Percentiles rank a stretch among this genome's conserved stretches.
phyloP scores from a whole-genome alignment of 352 stramenopile species.

The Phytophthora multivora region DNA sequence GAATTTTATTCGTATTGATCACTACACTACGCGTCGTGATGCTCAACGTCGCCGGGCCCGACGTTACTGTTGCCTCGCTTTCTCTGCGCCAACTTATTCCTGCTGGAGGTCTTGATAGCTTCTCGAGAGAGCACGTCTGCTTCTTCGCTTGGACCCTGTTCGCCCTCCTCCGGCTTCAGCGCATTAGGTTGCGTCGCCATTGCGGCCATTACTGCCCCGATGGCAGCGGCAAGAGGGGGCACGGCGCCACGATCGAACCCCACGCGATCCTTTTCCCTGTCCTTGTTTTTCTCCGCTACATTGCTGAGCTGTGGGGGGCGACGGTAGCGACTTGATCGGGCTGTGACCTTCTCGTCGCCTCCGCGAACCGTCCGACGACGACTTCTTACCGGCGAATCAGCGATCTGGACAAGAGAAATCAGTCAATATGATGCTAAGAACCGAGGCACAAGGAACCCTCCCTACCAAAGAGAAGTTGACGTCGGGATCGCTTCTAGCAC shows the following conservation, averaged over 20 bases:
- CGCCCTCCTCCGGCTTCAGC: conserved; percentile 41
- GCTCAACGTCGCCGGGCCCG: background rate
- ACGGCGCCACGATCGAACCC: conserved; percentile 47
- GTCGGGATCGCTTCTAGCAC: conserved; percentile 66
- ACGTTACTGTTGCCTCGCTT: conserved; percentile 41
- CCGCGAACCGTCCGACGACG: conserved; percentile 27
- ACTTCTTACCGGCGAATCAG: conserved; percentile 14
- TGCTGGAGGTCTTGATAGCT: conserved; percentile 67
- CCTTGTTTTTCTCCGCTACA: conserved; percentile 29
- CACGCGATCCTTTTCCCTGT: conserved; percentile 29
- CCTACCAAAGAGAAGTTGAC: conserved; percentile 64
- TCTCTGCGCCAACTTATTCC: conserved; percentile 57
- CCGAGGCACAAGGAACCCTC: background rate
- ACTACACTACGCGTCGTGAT: conserved; percentile 4
- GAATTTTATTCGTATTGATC: background rate
- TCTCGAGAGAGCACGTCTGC: conserved; percentile 60
- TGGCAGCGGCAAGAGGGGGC: conserved; percentile 1
- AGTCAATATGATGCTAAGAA: background rate
- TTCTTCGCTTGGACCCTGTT: conserved; percentile 52
- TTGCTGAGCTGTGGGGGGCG: conserved; percentile 20
- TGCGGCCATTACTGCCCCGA: background rate
- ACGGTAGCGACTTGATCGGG: conserved; percentile 20
- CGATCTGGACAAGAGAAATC: conserved; percentile 15
- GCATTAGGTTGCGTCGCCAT: conserved; percentile 18
- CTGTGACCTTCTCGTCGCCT: conserved; percentile 21